Percentiles rank a stretch among this genome's conserved stretches.
Evolutionary conservation across 176 grass and related monocot genomes (phyloP).

Genomic region (Musa beccarii): DNA sequence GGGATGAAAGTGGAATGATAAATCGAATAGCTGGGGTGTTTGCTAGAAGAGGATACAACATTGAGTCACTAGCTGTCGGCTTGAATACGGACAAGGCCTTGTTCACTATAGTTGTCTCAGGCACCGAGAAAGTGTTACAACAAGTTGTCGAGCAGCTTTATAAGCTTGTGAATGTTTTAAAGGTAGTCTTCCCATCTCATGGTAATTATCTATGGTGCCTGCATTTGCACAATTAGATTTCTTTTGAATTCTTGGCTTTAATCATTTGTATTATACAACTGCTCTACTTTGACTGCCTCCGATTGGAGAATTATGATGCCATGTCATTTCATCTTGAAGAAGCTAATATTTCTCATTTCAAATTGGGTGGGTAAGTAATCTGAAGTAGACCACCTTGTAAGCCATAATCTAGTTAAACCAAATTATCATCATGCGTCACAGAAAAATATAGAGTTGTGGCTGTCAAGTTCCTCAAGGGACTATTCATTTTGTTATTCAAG

Average conservation of each 20-base stretch:
- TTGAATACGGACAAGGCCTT: constrained; percentile 94
- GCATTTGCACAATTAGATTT: neutral
- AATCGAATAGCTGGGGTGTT: constrained; percentile 95
- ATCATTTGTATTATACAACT: neutral
- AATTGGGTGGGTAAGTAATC: neutral
- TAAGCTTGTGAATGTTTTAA: constrained; percentile 78
- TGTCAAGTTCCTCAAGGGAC: no score
- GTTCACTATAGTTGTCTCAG: constrained; percentile 93
- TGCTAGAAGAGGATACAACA: constrained; percentile 90
- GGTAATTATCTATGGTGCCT: neutral
- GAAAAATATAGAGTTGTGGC: no score
- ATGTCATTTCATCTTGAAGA: neutral
- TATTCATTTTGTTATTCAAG: no score
- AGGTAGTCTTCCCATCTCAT: constrained; percentile 24
- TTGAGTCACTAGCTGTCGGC: constrained; percentile 91
- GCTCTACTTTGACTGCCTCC: neutral
- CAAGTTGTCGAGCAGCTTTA: constrained; percentile 95
- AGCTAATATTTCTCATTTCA: neutral
- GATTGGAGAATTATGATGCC: neutral
- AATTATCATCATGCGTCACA: no score
- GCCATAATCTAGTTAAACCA: no score
- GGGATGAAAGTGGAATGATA: constrained; percentile 97
- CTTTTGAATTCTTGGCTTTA: neutral
- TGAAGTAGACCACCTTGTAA: no score
- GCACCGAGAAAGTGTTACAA: constrained; percentile 59